These are phyloP conservation scores for Astragalus membranaceus DNA, from an alignment of 306 rosid species.

Conservation along the genomic window DNA sequence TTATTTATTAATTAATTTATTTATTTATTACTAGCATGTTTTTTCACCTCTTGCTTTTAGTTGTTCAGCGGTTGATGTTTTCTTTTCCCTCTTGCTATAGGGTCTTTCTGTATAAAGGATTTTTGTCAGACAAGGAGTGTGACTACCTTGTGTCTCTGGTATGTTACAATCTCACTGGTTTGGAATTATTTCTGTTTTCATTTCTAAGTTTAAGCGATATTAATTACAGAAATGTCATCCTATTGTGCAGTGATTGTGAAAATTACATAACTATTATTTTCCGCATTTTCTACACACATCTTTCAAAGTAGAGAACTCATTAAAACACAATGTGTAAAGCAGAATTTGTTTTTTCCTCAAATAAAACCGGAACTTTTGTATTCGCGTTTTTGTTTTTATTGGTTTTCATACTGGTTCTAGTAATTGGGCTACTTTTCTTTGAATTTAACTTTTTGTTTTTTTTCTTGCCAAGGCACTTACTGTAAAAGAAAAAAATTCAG, in stretches of 20 bases:
- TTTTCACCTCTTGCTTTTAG: background rate
- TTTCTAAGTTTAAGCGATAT: background rate
- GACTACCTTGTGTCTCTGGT: slow-evolving; percentile 73
- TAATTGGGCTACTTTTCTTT: background rate
- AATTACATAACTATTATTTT: background rate
- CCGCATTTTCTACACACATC: background rate
- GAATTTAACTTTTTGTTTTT: background rate
- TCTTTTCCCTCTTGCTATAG: slow-evolving; percentile 34
- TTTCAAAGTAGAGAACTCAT: background rate
- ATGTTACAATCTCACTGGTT: background rate
- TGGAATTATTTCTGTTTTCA: background rate
- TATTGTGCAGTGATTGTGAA: background rate
- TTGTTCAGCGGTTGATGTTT: slow-evolving; percentile 3
- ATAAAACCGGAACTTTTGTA: background rate
- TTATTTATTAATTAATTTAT: background rate
- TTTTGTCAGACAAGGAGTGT: slow-evolving; percentile 71
- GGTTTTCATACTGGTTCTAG: slow-evolving; percentile 6
- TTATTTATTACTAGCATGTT: background rate
- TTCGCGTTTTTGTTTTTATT: background rate
- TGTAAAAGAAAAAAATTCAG: slow-evolving; percentile 31
- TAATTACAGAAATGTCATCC: background rate
- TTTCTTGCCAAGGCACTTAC: slow-evolving; percentile 35
- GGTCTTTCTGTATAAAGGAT: slow-evolving; percentile 57
- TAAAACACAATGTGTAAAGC: background rate
- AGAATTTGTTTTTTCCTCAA: background rate